phyloP scores from a whole-genome alignment of 129 eudicot genomes.

The Ambrosia artemisiifolia region DNA sequence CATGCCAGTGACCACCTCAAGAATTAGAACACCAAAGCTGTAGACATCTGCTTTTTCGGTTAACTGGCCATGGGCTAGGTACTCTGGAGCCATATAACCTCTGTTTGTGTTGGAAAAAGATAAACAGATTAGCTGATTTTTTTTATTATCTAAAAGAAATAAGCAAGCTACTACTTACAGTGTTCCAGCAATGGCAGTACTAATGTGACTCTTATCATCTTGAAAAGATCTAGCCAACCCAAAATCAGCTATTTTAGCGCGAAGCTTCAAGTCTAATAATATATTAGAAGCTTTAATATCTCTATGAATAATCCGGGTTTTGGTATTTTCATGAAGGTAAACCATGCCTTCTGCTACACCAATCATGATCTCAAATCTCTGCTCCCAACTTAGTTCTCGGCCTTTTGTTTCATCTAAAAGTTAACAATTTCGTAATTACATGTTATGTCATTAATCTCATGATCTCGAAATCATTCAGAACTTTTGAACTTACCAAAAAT shows the following conservation, averaged over 20 bases:
- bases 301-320: constrained; percentile 58
- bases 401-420: constrained; percentile 54
- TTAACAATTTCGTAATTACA: not conserved
- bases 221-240: constrained; percentile 84
- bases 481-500: constrained; percentile 45
- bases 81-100: constrained; percentile 77
- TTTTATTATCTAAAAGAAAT: not conserved
- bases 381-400: constrained; percentile 63
- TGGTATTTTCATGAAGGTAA: constrained; percentile 81
- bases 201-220: constrained; percentile 75
- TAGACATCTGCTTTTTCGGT: constrained; percentile 72
- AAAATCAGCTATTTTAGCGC: constrained; percentile 82
- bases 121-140: not conserved
- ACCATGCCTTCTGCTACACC: constrained; percentile 81
- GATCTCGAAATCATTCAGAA: not conserved
- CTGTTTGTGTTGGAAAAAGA: constrained; percentile 6
- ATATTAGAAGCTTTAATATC: constrained; percentile 80
- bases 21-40: constrained; percentile 61
- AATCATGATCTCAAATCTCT: constrained; percentile 52
- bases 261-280: constrained; percentile 61
- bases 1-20: constrained; percentile 71
- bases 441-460: not conserved
- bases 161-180: constrained; percentile 39
- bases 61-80: constrained; percentile 65
- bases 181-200: constrained; percentile 84